Percentiles rank a stretch among this genome's conserved stretches.
These are phyloP conservation scores for Phyllosticta paracitricarpa DNA, from an alignment of 2,329 filamentous ascomycete species.

Conservation along the genomic window DNA sequence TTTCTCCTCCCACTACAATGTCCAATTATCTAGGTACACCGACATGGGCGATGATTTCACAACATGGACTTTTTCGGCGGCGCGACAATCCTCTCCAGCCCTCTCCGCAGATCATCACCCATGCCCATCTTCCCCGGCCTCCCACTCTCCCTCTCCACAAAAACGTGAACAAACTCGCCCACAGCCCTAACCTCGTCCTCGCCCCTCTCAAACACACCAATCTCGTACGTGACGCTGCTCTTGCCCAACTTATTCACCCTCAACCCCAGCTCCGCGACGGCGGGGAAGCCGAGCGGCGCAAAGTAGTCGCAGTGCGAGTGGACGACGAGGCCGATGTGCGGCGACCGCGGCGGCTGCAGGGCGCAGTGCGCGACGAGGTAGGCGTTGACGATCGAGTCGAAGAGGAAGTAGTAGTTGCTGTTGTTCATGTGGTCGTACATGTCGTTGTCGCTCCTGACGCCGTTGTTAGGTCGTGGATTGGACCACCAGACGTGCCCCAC, in stretches of 20 bases:
- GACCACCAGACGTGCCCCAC: background rate
- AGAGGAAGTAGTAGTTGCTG: constrained; percentile 73
- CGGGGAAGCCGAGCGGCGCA: constrained; percentile 69
- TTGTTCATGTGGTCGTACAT: constrained; percentile 96
- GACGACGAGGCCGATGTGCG: constrained; percentile 74
- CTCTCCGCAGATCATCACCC: constrained; percentile 44
- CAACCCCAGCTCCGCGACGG: constrained; percentile 69
- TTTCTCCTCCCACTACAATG: background rate
- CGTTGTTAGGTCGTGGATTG: background rate
- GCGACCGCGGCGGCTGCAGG: constrained; percentile 58
- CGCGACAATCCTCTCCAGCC: constrained; percentile 21
- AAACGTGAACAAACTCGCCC: constrained; percentile 79
- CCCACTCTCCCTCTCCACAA: constrained; percentile 65
- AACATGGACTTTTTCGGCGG: constrained; percentile 17
- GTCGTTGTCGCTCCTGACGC: constrained; percentile 73
- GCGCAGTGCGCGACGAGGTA: constrained; percentile 75
- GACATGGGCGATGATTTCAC: constrained; percentile 8
- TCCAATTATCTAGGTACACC: too few relatives aligned
- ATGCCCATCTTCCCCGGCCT: constrained; percentile 59
- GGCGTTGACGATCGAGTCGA: constrained; percentile 82
- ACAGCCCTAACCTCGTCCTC: constrained; percentile 69
- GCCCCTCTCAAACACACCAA: constrained; percentile 72
- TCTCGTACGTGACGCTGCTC: constrained; percentile 82
- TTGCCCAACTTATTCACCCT: constrained; percentile 75
- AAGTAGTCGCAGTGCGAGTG: constrained; percentile 83